Conservation (phyloP, 2,329 filamentous ascomycete species). For the Scolecobasidium constrictum region DNA sequence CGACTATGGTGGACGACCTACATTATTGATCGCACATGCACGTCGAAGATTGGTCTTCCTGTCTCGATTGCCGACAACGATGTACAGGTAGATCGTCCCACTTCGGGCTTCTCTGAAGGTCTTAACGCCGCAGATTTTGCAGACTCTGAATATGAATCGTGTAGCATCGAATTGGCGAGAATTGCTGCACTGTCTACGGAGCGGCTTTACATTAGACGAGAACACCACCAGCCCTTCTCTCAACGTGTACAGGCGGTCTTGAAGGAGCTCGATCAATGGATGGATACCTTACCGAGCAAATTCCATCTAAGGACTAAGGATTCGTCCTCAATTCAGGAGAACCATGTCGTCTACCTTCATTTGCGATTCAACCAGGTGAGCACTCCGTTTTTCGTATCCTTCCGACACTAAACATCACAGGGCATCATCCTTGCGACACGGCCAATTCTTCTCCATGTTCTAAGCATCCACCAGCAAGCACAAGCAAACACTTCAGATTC, state of each 20-base stretch:
- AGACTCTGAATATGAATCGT: constrained; percentile 26
- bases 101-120: constrained; percentile 21
- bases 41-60: constrained; percentile 22
- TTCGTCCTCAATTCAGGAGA: constrained; percentile 13
- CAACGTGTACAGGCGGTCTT: constrained; percentile 26
- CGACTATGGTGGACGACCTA: constrained; percentile 26
- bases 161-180: constrained; percentile 29
- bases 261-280: constrained; percentile 25
- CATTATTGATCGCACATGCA: constrained; percentile 22
- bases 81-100: constrained; percentile 32
- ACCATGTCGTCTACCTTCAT: constrained; percentile 24
- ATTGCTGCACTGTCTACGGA: constrained; percentile 19
- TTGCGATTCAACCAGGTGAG: constrained; percentile 21
- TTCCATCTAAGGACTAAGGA: constrained; percentile 21
- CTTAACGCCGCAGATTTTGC: constrained; percentile 23
- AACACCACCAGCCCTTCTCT: constrained; percentile 20
- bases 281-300: constrained; percentile 22
- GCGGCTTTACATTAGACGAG: constrained; percentile 19
- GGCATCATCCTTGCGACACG: constrained; percentile 21
- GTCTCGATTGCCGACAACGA: constrained; percentile 22
- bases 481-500: constrained; percentile 9
- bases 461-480: constrained; percentile 15
- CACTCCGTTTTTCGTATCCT: not conserved
- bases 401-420: constrained; percentile 10
- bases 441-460: constrained; percentile 22